These are phyloP conservation scores for Cryphonectria carpinicola DNA, from an alignment of 2,329 filamentous ascomycete species.

Conservation along the genomic window DNA sequence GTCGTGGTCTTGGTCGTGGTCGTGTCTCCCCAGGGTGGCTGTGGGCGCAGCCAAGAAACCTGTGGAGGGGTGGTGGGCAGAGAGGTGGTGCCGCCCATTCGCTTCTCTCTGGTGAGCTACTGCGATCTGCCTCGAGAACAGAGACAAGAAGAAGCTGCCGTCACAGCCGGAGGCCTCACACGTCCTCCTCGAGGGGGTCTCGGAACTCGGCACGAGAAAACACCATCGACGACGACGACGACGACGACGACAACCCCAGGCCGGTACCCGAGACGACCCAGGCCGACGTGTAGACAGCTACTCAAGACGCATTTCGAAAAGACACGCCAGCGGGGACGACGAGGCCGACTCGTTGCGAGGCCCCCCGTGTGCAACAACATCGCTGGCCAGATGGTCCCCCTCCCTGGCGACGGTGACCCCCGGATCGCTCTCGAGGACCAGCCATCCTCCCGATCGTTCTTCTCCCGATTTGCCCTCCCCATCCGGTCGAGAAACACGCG, in stretches of 20 bases:
- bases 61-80: not conserved
- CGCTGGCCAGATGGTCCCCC: conserved; percentile 50
- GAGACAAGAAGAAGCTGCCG: not conserved
- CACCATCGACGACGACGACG: not conserved
- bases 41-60: conserved; percentile 19
- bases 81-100: not conserved
- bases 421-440: conserved; percentile 44
- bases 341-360: conserved; percentile 24
- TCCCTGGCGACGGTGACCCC: conserved; percentile 46
- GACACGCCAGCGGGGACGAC: conserved; percentile 22
- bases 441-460: conserved; percentile 49
- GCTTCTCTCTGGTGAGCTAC: not conserved
- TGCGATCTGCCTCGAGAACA: not conserved
- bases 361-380: conserved; percentile 21
- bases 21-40: conserved; percentile 19
- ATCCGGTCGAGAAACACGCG: conserved; percentile 58
- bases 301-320: conserved; percentile 9
- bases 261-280: conserved; percentile 8
- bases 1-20: not conserved
- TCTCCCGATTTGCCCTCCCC: conserved; percentile 57
- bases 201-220: conserved; percentile 20
- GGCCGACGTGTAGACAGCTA: conserved; percentile 10
- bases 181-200: conserved; percentile 7
- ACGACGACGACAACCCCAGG: conserved; percentile 2
- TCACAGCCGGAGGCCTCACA: not conserved